phyloP scores from a whole-genome alignment of 176 grass and related monocot species.

The Lolium rigidum region DNA sequence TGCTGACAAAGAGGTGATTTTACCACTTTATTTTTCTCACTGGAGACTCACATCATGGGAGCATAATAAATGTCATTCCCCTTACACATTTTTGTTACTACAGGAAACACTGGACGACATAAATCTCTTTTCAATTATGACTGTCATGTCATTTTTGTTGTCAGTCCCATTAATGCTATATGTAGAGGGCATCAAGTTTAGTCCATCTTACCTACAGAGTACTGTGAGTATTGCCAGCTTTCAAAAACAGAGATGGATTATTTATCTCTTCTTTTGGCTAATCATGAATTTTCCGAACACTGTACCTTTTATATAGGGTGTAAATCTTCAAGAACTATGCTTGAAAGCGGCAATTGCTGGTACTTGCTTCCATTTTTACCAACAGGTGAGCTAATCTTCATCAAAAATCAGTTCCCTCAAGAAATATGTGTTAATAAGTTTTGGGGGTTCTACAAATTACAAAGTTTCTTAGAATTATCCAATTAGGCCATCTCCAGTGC shows the following conservation, averaged over 20 bases:
- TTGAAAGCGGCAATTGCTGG: constrained; percentile 67
- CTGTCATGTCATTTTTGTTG: constrained; percentile 88
- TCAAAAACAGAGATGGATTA: neutral
- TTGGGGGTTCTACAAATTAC: neutral
- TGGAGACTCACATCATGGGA: neutral
- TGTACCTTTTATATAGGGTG: constrained; percentile 58
- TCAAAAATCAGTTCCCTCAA: neutral
- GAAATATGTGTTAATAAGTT: neutral
- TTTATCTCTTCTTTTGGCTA: constrained; percentile 10
- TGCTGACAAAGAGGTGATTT: constrained; percentile 71
- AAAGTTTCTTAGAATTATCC: constrained; percentile 18
- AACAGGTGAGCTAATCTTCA: constrained; percentile 68
- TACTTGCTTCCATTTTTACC: constrained; percentile 91
- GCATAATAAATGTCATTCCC: neutral
- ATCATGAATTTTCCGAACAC: constrained; percentile 6
- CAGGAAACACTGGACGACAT: constrained; percentile 87
- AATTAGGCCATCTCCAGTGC: neutral
- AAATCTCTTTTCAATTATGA: constrained; percentile 96
- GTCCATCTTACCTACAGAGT: constrained; percentile 73
- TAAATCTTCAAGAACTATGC: constrained; percentile 76
- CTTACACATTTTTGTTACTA: constrained; percentile 24
- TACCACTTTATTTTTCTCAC: neutral
- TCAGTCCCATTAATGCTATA: constrained; percentile 67
- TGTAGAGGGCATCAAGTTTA: constrained; percentile 82
- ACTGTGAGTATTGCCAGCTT: constrained; percentile 58